A percentile compares a stretch with the other conserved stretches of the same genome.
These are phyloP conservation scores for Tephrocybe sp. DNA, from an alignment of 768 basidiomycete genomes.

Conservation along the genomic window DNA sequence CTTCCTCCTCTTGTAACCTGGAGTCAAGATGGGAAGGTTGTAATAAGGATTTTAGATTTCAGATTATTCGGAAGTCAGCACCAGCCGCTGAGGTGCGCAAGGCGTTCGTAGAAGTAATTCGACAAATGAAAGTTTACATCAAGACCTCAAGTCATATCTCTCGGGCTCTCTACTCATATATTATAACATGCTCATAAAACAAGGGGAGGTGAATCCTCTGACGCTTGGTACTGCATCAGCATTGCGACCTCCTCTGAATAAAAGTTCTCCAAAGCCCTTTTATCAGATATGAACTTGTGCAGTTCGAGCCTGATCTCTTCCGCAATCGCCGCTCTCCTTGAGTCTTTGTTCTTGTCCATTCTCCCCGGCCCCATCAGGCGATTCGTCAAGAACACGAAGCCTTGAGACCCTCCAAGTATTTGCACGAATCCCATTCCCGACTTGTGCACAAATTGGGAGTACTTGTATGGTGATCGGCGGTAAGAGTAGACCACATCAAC, in stretches of 20 bases:
- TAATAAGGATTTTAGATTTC: too few species aligned
- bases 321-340: conserved; percentile 56
- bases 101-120: too few species aligned
- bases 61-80: too few species aligned
- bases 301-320: conserved; percentile 63
- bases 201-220: conserved; percentile 59
- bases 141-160: too few species aligned
- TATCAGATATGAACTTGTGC: conserved; percentile 65
- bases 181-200: conserved; percentile 29
- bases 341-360: conserved; percentile 59
- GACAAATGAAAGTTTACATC: too few species aligned
- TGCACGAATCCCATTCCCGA: conserved; percentile 91
- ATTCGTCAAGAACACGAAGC: conserved; percentile 90
- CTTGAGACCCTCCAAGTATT: conserved; percentile 73
- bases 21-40: too few species aligned
- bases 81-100: too few species aligned
- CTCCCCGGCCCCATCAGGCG: conserved; percentile 75
- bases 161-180: conserved; percentile 1
- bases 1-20: too few species aligned
- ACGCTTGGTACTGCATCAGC: conserved; percentile 29
- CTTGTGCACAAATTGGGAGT: conserved; percentile 92
- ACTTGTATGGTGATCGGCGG: conserved; percentile 70
- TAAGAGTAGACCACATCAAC: conserved; percentile 91
- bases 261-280: conserved; percentile 52
- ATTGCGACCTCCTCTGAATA: conserved; percentile 70